phyloP scores from a whole-genome alignment of 1,284 basidiomycete species.

The Fomitopsis schrenkii region DNA sequence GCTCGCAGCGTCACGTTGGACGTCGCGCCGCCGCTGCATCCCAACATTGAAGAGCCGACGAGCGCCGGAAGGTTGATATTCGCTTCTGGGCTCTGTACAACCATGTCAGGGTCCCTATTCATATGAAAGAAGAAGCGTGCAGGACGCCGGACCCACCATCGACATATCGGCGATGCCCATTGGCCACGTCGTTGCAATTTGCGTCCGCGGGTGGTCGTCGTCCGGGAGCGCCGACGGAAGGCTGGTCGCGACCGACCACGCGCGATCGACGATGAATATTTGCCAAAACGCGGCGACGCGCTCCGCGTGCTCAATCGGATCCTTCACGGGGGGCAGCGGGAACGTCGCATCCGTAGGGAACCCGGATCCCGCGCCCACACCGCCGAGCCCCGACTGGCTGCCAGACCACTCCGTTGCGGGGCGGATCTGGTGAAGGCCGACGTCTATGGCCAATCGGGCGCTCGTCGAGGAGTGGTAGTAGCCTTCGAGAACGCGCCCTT shows the following conservation, averaged over 20 bases:
- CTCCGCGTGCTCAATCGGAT: slow-evolving; percentile 40
- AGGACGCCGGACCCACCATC: background rate
- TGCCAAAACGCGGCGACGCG: slow-evolving; percentile 56
- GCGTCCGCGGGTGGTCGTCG: slow-evolving; percentile 42
- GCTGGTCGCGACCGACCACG: slow-evolving; percentile 52
- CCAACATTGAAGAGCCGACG: slow-evolving; percentile 6
- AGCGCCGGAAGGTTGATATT: slow-evolving; percentile 4
- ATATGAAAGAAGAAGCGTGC: background rate
- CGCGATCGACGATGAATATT: slow-evolving; percentile 54
- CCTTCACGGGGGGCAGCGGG: slow-evolving; percentile 35
- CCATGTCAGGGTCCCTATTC: background rate
- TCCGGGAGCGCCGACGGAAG: slow-evolving; percentile 50
- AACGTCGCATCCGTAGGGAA: slow-evolving; percentile 20
- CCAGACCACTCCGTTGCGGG: slow-evolving; percentile 22
- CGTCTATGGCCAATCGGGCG: slow-evolving; percentile 48
- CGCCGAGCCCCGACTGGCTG: slow-evolving; percentile 15
- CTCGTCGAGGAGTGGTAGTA: slow-evolving; percentile 59
- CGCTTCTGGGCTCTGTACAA: slow-evolving; percentile 7
- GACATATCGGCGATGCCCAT: slow-evolving; percentile 20
- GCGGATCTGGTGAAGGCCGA: slow-evolving; percentile 50
- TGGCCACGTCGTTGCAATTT: slow-evolving; percentile 52
- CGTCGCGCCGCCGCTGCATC: slow-evolving; percentile 7
- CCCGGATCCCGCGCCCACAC: slow-evolving; percentile 8
- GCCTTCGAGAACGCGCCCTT: slow-evolving; percentile 52
- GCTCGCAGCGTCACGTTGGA: slow-evolving; percentile 34